Evolutionary conservation across 1,284 basidiomycete species (phyloP), one percentile per base, ranked within the genome.

Genomic region (Megacollybia platyphylla): DNA sequence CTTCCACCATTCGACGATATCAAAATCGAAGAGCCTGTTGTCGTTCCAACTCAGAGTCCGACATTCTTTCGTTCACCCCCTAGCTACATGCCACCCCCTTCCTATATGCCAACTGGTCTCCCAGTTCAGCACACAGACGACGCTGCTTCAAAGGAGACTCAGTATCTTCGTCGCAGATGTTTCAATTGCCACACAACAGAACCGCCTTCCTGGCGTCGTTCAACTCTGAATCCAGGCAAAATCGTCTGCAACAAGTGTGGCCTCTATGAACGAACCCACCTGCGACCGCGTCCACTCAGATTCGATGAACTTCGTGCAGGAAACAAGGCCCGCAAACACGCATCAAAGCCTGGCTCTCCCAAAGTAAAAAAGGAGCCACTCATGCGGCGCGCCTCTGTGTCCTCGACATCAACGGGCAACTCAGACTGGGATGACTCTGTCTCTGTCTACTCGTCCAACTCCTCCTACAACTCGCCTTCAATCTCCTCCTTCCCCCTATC

Each of bases 211-310:
- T 88, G 85, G 85, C 78, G 86, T 40, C 76, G 86, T 31, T 82
- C 77, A 27, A 88, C 86, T 5, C 77, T 88, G 55, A 87, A 86
- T 60, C 84, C 83, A 2, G 86, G 85, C 49, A 88, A 88, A 63
- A 88, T 88, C 55, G 86, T 88, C 42, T 88, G 85, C 71, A 88
- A 88, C 72, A 88, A 88, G 67, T 88, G 85, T 51, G 85, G 85
- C 13, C 68, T 88, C 32, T 88, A 88, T 57, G 85, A 88, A 61
- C 81, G 85, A 54, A 88, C 86, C 9, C 85, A 88, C 51, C 58
- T 87, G 47, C 74, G 86, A 26, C 76, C 85, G 5, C 71, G 86
- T 10, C 86, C 86, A 9, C 68, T 86, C 18, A 79, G 85, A 43
- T 87, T 88, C 51, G 85, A 88, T 59, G 85, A 88, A 60, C 70